These are phyloP conservation scores for Pleurotus cornucopiae DNA, from an alignment of 768 basidiomycete genomes.

Conservation along the genomic window DNA sequence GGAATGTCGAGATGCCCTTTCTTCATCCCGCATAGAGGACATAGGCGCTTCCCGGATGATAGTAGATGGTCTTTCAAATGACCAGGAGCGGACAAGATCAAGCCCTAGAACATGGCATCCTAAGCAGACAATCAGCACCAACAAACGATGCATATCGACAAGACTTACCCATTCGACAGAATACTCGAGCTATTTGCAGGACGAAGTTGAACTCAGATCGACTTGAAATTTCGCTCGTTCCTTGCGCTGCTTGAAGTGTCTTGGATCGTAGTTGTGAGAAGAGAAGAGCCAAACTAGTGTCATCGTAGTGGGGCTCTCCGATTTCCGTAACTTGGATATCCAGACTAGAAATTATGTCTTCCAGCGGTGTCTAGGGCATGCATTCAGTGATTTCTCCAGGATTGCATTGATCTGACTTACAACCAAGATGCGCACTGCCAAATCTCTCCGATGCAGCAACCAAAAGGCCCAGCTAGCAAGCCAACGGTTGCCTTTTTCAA, in stretches of 20 bases:
- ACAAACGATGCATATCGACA: not conserved
- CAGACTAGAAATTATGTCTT: constrained; percentile 60
- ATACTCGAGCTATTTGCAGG: constrained; percentile 88
- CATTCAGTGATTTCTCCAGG: not conserved
- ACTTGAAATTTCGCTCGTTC: constrained; percentile 87
- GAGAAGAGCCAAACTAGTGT: constrained; percentile 86
- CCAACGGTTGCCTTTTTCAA: constrained; percentile 87
- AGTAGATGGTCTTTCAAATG: constrained; percentile 76
- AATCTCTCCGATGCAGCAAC: constrained; percentile 81
- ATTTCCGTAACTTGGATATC: constrained; percentile 58
- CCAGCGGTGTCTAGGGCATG: constrained; percentile 60
- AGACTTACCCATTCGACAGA: constrained; percentile 86
- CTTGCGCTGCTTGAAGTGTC: constrained; percentile 90
- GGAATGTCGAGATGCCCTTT: constrained; percentile 39
- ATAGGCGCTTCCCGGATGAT: constrained; percentile 11
- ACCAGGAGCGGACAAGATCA: constrained; percentile 87
- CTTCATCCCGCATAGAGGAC: constrained; percentile 31
- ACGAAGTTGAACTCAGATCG: constrained; percentile 93
- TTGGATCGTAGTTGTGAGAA: constrained; percentile 88
- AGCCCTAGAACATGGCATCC: constrained; percentile 93
- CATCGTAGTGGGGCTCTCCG: constrained; percentile 86
- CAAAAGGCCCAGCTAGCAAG: constrained; percentile 96
- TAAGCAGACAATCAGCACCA: constrained; percentile 23
- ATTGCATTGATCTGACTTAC: constrained; percentile 39
- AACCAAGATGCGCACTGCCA: constrained; percentile 86